Percentiles rank a stretch among this genome's conserved stretches.
phyloP scores from a whole-genome alignment of 176 grass and related monocot species.

The Raddia distichophylla region DNA sequence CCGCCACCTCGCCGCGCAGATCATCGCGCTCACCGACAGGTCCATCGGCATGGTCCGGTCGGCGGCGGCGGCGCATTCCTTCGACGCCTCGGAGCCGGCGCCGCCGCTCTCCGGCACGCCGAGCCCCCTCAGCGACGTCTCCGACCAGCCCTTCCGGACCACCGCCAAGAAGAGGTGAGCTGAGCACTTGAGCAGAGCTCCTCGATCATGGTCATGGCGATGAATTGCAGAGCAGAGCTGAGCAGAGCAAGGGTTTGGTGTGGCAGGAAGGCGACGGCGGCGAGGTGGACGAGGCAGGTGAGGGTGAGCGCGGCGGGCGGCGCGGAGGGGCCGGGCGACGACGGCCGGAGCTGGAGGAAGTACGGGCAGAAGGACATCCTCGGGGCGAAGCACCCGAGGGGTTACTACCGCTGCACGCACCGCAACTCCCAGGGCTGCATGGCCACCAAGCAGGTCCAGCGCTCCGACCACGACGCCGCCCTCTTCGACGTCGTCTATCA shows the following conservation, averaged over 20 bases:
- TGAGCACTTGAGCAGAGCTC: not conserved
- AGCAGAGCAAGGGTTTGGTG: not conserved
- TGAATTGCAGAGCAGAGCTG: not conserved
- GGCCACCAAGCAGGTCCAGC: constrained; percentile 90
- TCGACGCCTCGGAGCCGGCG: not conserved
- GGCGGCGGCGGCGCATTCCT: constrained; percentile 12
- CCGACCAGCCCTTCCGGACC: constrained; percentile 40
- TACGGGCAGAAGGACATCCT: constrained; percentile 96
- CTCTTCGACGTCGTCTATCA: constrained; percentile 86
- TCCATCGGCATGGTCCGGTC: constrained; percentile 52
- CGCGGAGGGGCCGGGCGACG: constrained; percentile 53
- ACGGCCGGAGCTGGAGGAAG: constrained; percentile 84
- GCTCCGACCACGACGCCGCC: constrained; percentile 59
- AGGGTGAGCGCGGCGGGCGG: constrained; percentile 46
- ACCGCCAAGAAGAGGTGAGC: constrained; percentile 44
- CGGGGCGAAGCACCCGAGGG: constrained; percentile 74
- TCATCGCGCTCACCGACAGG: constrained; percentile 54
- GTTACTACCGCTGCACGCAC: constrained; percentile 92
- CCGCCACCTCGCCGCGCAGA: constrained; percentile 49
- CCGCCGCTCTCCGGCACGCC: constrained; percentile 25
- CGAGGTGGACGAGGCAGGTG: constrained; percentile 60
- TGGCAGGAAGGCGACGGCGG: constrained; percentile 59
- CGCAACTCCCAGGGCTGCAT: constrained; percentile 72
- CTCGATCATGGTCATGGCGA: not conserved
- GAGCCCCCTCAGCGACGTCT: constrained; percentile 62